A percentile compares a stretch with the other conserved stretches of the same genome.
Conservation (phyloP, 1,284 basidiomycete species). For the Ustilago loliicola region DNA sequence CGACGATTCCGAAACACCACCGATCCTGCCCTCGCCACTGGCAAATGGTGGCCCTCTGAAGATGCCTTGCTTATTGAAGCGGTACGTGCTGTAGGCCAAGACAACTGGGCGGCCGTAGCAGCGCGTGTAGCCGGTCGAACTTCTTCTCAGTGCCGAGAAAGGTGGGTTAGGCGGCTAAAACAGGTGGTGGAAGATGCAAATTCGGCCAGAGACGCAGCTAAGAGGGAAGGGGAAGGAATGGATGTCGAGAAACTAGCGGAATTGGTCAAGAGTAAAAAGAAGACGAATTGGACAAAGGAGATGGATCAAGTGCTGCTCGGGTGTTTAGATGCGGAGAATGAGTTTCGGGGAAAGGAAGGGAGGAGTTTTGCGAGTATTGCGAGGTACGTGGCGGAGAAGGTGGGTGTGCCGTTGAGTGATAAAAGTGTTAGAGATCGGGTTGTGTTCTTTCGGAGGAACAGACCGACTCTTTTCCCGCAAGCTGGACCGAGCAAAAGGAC, state of each 20-base stretch:
- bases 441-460: not conserved
- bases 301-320: constrained; percentile 27
- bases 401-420: constrained; percentile 21
- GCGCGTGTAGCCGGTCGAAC: constrained; percentile 37
- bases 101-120: constrained; percentile 38
- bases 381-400: constrained; percentile 5
- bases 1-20: constrained; percentile 38
- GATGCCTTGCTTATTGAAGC: constrained; percentile 32
- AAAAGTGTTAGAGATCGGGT: constrained; percentile 32
- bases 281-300: constrained; percentile 25
- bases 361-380: constrained; percentile 30
- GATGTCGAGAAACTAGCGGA: constrained; percentile 9
- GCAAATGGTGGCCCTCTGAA: constrained; percentile 37
- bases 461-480: not conserved
- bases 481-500: not conserved
- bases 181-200: constrained; percentile 15
- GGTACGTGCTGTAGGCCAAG: constrained; percentile 15
- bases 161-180: constrained; percentile 36
- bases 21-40: constrained; percentile 37
- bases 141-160: constrained; percentile 44
- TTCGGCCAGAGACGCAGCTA: not conserved
- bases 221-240: not conserved
- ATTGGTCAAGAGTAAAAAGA: constrained; percentile 19
- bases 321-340: constrained; percentile 17
- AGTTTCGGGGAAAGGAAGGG: constrained; percentile 15